Evolutionary conservation across 768 basidiomycete species (phyloP).

Genomic region (Auriculariales sp.): DNA sequence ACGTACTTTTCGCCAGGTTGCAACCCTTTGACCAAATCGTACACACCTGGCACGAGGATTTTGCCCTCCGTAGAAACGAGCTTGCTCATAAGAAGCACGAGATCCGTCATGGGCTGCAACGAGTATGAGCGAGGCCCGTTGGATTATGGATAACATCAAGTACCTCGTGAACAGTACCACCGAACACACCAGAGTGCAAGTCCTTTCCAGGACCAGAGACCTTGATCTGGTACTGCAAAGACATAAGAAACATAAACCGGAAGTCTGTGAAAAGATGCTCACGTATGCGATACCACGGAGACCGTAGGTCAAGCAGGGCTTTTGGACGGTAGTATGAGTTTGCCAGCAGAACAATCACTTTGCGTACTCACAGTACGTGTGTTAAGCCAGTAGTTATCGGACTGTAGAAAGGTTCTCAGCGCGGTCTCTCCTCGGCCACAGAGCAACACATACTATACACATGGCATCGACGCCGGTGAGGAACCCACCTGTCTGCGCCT

Average conservation of each 20-base stretch:
- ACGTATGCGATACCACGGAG: slow-evolving; percentile 18
- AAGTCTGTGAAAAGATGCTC: neutral
- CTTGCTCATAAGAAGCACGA: slow-evolving; percentile 68
- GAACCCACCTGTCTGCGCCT: slow-evolving; percentile 57
- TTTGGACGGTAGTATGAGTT: neutral
- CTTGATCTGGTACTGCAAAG: slow-evolving; percentile 73
- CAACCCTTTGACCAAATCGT: slow-evolving; percentile 65
- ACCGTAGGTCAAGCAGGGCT: slow-evolving; percentile 70
- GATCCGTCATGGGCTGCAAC: slow-evolving; percentile 77
- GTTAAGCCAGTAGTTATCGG: slow-evolving; percentile 92
- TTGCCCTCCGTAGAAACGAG: slow-evolving; percentile 68
- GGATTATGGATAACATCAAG: neutral
- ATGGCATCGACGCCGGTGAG: slow-evolving; percentile 84
- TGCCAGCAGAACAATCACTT: neutral
- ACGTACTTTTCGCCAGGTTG: slow-evolving; percentile 56
- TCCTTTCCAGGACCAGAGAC: slow-evolving; percentile 76
- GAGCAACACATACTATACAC: slow-evolving; percentile 68
- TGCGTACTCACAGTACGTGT: slow-evolving; percentile 34
- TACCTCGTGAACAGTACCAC: slow-evolving; percentile 57
- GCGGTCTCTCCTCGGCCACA: no score
- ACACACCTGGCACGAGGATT: slow-evolving; percentile 80
- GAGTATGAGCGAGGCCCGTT: neutral
- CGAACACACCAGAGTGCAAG: slow-evolving; percentile 82
- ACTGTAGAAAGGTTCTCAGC: slow-evolving; percentile 33
- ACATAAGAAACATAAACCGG: slow-evolving; percentile 36